Evolutionary conservation across 1,139 yeast species (phyloP), one percentile per base, ranked within the genome.

Genomic region (Kurtzmaniella quercitrusa): DNA sequence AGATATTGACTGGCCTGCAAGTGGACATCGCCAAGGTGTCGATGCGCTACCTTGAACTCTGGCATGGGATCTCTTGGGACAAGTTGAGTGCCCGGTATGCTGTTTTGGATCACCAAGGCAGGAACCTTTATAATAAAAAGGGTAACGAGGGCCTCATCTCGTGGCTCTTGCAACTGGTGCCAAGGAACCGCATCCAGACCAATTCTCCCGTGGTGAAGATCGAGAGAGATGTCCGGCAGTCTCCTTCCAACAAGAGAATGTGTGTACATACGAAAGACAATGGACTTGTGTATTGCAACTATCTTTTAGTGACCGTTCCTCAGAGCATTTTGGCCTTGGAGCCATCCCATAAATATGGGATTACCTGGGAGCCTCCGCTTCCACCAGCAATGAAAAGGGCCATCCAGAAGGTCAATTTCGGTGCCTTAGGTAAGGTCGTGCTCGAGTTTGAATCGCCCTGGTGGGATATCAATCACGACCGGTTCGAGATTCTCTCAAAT

Each of bases 21-120:
- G 68, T 69, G 25, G 57, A 59, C 34, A 69, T 71, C 48, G 73
- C 81, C 16, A 73, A 78, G 2, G 78, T 79, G 48, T 58, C 75
- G 48, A 62, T 77, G 33, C 65, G 95, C 50, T 71, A 71, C 47
- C 58, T 79, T 45, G 96, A 89, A 58, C 65, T 84, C 33, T 88
- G 95, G 93, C 86, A 81, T 57, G 96, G 95, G 0, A 67, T 83
- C 23, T 71, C 83, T 21, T 81, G 89, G 80, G 77, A 77, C 36
- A 57, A 63, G 29, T 71, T 84, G 52, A 85, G 95, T 55, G 83
- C 85, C 3, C 82, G 82, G 53, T 83, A 77, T 54, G 74, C 88
- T 1, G 63, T 75, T 12, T 74, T 82, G 60, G 87, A 79, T 45
- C 85, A 82, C 53, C 80, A 79, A 47, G 96, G 96, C 1, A 68